Evolutionary conservation across 306 rosid species (phyloP), one percentile per base, ranked within the genome.

Genomic region (Neltuma alba): DNA sequence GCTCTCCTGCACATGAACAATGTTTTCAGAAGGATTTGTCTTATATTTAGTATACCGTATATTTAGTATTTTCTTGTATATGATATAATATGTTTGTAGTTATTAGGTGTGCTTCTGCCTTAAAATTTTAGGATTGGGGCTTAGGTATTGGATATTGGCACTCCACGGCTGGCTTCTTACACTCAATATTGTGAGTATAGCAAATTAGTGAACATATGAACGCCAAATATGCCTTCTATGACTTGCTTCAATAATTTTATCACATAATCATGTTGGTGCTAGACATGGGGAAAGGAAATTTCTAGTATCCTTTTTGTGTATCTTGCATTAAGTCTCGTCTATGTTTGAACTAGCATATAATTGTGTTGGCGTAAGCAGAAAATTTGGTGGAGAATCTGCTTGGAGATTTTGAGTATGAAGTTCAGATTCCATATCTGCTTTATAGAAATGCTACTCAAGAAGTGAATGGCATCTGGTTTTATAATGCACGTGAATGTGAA

Each of bases 391-490:
- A 88, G 79, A 88, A 88, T 74, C 92, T 88, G 64, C 82, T 88
- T 72, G 89, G 88, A 13, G 92, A 88, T 88, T 88, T 88, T 1
- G 92, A 88, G 88, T 88, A 86, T 84, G 92, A 88, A 82, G 85
- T 86, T 72, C 92, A 88, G 85, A 86, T 84, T 74, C 92, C 92
- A 30, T 88, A 88, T 88, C 83, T 88, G 52, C 83, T 88, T 12
- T 88, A 88, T 82, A 84, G 92, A 86, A 88, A 88, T 80, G 92
- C 92, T 64, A 88, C 87, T 61, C 92, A 88, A 84, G 92, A 88
- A 84, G 92, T 88, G 79, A 88, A 88, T 70, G 92, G 92, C 20
- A 88, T 88, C 71, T 88, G 92, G 92, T 88, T 88, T 76, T 88
- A 88, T 60, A 86, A 88, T 82, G 67, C 89, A 1, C 92, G 88